Percentiles rank a stretch among this genome's conserved stretches.
Conservation (phyloP, 306 rosid species). For the Castanea sativa region DNA sequence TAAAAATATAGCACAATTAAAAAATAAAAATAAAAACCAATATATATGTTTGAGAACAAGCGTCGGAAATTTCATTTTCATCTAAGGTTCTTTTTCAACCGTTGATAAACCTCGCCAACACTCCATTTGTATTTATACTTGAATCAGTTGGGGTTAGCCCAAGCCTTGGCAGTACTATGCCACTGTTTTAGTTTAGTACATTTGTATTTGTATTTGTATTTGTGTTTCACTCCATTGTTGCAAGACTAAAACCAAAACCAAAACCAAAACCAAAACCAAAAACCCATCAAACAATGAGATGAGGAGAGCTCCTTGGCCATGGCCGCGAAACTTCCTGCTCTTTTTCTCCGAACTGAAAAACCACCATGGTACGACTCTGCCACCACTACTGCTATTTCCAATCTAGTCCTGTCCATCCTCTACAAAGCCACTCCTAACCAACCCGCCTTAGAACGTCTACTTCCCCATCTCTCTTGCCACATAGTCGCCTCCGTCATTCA, state of each 20-base stretch:
- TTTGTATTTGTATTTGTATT: no score
- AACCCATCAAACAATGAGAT: neutral
- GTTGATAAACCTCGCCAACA: no score
- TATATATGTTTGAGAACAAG: no score
- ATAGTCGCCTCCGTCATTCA: conserved; percentile 15
- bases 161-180: no score
- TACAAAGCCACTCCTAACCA: conserved; percentile 12
- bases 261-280: neutral
- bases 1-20: no score
- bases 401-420: conserved; percentile 31
- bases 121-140: no score
- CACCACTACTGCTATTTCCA: neutral
- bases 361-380: conserved; percentile 17
- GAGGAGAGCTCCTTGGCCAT: neutral
- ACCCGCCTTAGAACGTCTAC: conserved; percentile 11
- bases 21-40: no score
- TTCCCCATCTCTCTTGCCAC: conserved; percentile 7
- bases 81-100: no score
- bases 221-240: no score
- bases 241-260: neutral
- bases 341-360: conserved; percentile 7
- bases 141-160: no score
- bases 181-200: no score
- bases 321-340: conserved; percentile 7
- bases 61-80: no score